Evolutionary conservation across 495 filamentous ascomycete species (phyloP).

Genomic region (Penicillium egyptiacum): DNA sequence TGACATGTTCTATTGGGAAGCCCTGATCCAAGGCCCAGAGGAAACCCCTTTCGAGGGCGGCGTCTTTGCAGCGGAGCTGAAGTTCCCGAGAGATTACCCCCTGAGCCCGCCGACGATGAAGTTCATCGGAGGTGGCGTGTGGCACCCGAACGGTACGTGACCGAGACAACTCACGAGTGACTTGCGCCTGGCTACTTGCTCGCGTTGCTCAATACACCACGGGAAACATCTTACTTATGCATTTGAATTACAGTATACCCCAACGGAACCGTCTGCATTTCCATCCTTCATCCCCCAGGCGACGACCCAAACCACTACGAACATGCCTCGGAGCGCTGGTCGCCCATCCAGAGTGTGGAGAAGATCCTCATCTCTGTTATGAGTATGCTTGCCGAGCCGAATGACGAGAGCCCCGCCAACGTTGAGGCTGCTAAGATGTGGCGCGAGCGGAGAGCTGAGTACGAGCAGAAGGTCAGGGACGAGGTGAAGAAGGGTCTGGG

Average conservation of each 20-base stretch:
- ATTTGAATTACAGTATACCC: constrained; percentile 70
- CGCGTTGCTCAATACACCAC: not conserved
- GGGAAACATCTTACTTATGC: not conserved
- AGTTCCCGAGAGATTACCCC: constrained; percentile 95
- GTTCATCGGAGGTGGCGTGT: constrained; percentile 82
- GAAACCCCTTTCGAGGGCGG: constrained; percentile 96
- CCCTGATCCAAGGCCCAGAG: constrained; percentile 90
- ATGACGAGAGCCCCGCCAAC: constrained; percentile 97
- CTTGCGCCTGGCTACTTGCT: not conserved
- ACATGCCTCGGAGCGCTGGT: constrained; percentile 92
- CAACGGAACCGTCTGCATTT: constrained; percentile 91
- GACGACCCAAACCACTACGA: constrained; percentile 99
- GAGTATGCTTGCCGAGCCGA: constrained; percentile 98
- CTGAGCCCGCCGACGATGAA: constrained; percentile 91
- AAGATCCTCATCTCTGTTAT: constrained; percentile 98
- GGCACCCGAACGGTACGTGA: constrained; percentile 88
- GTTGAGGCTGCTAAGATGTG: constrained; percentile 99
- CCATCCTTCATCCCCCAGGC: constrained; percentile 95
- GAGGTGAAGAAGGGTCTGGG: constrained; percentile 70
- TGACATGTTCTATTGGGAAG: constrained; percentile 96
- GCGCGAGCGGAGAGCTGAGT: constrained; percentile 80
- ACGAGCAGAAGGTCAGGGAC: constrained; percentile 82
- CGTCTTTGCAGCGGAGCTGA: constrained; percentile 88
- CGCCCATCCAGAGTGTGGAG: constrained; percentile 94
- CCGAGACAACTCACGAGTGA: not conserved